Evolutionary conservation across 108 stramenopile genomes (phyloP).

Genomic region (Thalassiosira profunda): DNA sequence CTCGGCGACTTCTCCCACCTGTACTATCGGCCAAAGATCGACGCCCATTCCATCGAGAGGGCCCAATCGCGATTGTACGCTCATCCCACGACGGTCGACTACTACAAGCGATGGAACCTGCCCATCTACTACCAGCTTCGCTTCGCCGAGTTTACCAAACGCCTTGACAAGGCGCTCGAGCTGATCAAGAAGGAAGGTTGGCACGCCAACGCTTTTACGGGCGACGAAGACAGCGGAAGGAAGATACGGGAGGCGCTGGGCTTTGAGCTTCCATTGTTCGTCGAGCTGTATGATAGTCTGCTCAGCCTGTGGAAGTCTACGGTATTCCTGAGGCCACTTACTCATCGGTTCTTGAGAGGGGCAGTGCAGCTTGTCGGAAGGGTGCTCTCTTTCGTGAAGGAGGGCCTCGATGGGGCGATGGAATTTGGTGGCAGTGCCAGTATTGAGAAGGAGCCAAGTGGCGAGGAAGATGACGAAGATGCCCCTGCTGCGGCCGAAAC

Average conservation of each 20-base stretch:
- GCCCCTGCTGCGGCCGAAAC: conserved; percentile 19
- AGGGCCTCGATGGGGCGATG: conserved; percentile 77
- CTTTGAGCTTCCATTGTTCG: conserved; percentile 82
- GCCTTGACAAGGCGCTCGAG: conserved; percentile 79
- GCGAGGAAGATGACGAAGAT: conserved; percentile 13
- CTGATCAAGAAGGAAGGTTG: conserved; percentile 70
- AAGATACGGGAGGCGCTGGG: conserved; percentile 55
- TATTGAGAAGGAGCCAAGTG: not conserved
- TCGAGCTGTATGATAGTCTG: conserved; percentile 80
- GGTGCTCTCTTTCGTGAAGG: conserved; percentile 72
- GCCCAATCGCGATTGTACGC: conserved; percentile 81
- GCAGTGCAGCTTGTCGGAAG: conserved; percentile 81
- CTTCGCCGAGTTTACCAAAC: conserved; percentile 83
- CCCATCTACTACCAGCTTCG: conserved; percentile 93
- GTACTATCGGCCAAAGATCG: conserved; percentile 64
- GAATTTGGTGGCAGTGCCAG: conserved; percentile 61
- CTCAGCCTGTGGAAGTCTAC: conserved; percentile 67
- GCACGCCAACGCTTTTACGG: conserved; percentile 79
- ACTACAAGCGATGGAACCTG: conserved; percentile 87
- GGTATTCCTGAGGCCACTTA: conserved; percentile 74
- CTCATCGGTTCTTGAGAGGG: conserved; percentile 83
- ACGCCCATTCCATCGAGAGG: conserved; percentile 35
- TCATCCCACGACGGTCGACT: conserved; percentile 87
- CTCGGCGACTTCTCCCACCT: conserved; percentile 48
- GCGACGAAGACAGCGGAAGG: conserved; percentile 34